Evolutionary conservation across 805 yeast species (phyloP).

Genomic region (Maudiozyma bulderi): DNA sequence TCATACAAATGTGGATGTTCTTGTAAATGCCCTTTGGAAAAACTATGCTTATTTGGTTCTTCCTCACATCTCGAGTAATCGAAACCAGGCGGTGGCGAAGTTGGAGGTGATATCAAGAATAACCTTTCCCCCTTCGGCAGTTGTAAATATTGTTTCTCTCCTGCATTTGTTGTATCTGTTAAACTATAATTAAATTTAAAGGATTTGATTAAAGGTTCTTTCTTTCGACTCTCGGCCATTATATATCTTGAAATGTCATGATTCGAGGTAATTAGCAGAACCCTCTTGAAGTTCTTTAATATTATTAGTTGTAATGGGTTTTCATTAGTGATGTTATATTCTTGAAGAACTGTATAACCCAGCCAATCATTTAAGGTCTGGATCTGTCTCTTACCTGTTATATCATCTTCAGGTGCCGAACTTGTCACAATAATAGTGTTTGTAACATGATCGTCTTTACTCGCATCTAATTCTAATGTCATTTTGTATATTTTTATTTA

Average conservation of each 20-base stretch:
- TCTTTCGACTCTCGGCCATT: background rate
- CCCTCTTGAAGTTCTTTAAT: constrained; percentile 16
- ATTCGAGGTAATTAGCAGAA: constrained; percentile 16
- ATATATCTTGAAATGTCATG: constrained; percentile 6
- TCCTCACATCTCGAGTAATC: constrained; percentile 32
- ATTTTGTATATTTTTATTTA: too few relatives aligned
- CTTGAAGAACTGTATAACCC: constrained; percentile 8
- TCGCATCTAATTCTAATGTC: too few relatives aligned
- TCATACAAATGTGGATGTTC: constrained; percentile 1
- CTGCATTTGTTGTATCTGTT: constrained; percentile 5
- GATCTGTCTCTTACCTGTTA: constrained; percentile 5
- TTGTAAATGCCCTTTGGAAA: background rate
- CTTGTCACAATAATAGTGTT: constrained; percentile 22
- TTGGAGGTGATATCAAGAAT: constrained; percentile 35
- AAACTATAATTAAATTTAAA: constrained; percentile 12
- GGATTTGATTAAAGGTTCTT: background rate
- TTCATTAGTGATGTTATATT: constrained; percentile 7
- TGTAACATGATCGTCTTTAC: constrained; percentile 7
- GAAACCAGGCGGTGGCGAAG: constrained; percentile 35
- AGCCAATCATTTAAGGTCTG: constrained; percentile 15
- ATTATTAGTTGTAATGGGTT: constrained; percentile 20
- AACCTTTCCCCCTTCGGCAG: constrained; percentile 28
- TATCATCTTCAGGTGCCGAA: background rate
- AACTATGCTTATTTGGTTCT: constrained; percentile 20
- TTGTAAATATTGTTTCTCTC: constrained; percentile 17